These are phyloP conservation scores for Botrytis cinerea DNA, from an alignment of 2,329 filamentous ascomycete genomes.

Conservation along the genomic window DNA sequence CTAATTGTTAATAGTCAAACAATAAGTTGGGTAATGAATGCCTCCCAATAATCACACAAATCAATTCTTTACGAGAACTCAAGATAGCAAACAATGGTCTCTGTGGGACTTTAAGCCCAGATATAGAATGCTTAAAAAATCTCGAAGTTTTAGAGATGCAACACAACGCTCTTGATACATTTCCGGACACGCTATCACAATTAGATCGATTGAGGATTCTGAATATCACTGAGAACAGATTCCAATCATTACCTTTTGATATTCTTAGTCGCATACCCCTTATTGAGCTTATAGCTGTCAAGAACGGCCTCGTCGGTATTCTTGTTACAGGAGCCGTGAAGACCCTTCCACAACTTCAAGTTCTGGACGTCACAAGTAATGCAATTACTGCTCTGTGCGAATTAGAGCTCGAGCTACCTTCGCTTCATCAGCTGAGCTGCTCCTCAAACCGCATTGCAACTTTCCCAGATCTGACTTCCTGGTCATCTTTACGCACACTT, in stretches of 20 bases:
- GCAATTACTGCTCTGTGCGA: conserved; percentile 52
- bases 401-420: conserved; percentile 54
- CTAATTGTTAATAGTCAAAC: conserved; percentile 58
- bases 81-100: conserved; percentile 79
- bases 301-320: conserved; percentile 74
- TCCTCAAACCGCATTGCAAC: conserved; percentile 75
- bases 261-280: conserved; percentile 67
- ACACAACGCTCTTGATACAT: conserved; percentile 71
- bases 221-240: conserved; percentile 77
- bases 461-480: conserved; percentile 74
- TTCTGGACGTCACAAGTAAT: conserved; percentile 77
- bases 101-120: conserved; percentile 64
- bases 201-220: conserved; percentile 71
- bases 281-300: conserved; percentile 71
- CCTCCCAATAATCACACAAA: conserved; percentile 72
- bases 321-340: conserved; percentile 66
- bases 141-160: conserved; percentile 83
- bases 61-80: conserved; percentile 72
- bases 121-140: conserved; percentile 63
- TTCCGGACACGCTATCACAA: conserved; percentile 68
- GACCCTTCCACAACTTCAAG: conserved; percentile 65
- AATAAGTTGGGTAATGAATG: conserved; percentile 76
- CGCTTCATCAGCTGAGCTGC: conserved; percentile 72
- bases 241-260: conserved; percentile 71
- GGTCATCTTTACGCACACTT: conserved; percentile 72